Evolutionary conservation across 2,329 filamentous ascomycete species (phyloP).

Genomic region (Nigrospora osmanthi): DNA sequence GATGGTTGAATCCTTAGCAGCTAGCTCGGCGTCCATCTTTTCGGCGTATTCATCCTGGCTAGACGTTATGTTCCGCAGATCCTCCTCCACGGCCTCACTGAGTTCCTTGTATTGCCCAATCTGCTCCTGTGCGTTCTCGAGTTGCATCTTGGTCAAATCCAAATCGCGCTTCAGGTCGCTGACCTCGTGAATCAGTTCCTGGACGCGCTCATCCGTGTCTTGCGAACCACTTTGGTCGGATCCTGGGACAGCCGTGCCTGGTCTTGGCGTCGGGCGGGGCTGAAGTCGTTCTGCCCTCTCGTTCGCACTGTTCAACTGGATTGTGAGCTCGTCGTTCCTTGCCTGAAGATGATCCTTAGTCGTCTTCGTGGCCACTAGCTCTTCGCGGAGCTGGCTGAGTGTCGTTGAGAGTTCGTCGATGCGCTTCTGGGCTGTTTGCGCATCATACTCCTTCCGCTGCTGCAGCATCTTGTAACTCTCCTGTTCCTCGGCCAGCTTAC

Average conservation of each 20-base stretch:
- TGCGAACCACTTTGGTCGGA: slow-evolving; percentile 29
- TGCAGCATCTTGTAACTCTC: slow-evolving; percentile 80
- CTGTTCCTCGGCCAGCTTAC: slow-evolving; percentile 72
- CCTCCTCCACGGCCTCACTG: slow-evolving; percentile 80
- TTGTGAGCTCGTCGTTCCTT: slow-evolving; percentile 79
- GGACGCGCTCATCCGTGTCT: slow-evolving; percentile 53
- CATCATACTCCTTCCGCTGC: slow-evolving; percentile 82
- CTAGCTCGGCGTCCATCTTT: slow-evolving; percentile 69
- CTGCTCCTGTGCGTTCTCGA: slow-evolving; percentile 74
- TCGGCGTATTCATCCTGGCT: slow-evolving; percentile 83
- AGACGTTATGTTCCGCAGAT: slow-evolving; percentile 68
- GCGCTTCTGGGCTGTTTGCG: slow-evolving; percentile 78
- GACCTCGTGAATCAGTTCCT: slow-evolving; percentile 77
- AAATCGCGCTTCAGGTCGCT: slow-evolving; percentile 82
- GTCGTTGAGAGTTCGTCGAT: slow-evolving; percentile 86
- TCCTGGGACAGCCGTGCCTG: slow-evolving; percentile 33
- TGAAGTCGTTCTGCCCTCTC: slow-evolving; percentile 78
- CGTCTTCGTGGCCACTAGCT: slow-evolving; percentile 79
- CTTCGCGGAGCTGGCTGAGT: slow-evolving; percentile 74
- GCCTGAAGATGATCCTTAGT: slow-evolving; percentile 82
- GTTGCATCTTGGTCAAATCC: slow-evolving; percentile 69
- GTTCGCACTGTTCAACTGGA: slow-evolving; percentile 82
- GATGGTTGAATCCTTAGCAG: slow-evolving; percentile 73
- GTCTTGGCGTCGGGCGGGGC: slow-evolving; percentile 63
- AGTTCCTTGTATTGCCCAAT: slow-evolving; percentile 84